Evolutionary conservation across 2,329 filamentous ascomycete species (phyloP).

Genomic region (Neonectria neomacrospora): DNA sequence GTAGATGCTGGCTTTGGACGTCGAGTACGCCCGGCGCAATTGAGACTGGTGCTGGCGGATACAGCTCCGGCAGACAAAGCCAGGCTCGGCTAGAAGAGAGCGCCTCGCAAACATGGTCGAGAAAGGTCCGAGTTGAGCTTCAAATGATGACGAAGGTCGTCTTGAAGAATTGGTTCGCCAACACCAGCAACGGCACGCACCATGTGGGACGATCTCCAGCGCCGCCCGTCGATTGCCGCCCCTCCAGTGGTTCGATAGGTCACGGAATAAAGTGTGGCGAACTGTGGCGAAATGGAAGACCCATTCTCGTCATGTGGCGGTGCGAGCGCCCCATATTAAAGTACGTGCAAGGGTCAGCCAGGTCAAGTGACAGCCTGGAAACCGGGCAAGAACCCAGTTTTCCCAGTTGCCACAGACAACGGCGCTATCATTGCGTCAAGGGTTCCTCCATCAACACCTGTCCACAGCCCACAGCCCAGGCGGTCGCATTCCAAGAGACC

Average conservation of each 20-base stretch:
- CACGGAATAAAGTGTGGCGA: slow-evolving; percentile 21
- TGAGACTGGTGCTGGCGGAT: slow-evolving; percentile 52
- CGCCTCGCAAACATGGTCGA: slow-evolving; percentile 45
- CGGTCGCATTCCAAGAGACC: slow-evolving; percentile 32
- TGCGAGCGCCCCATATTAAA: not conserved
- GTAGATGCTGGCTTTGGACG: slow-evolving; percentile 76
- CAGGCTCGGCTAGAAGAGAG: slow-evolving; percentile 41
- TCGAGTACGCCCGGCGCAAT: slow-evolving; percentile 56
- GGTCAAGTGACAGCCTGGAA: slow-evolving; percentile 41
- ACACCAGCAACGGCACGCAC: slow-evolving; percentile 14
- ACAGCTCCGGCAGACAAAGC: slow-evolving; percentile 61
- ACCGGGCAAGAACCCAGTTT: slow-evolving; percentile 30
- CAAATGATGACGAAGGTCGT: slow-evolving; percentile 9
- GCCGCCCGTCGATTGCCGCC: slow-evolving; percentile 26
- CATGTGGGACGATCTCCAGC: slow-evolving; percentile 33
- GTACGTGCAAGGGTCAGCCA: not conserved
- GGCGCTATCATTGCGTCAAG: slow-evolving; percentile 50
- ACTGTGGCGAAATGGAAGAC: slow-evolving; percentile 12
- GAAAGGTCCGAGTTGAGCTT: slow-evolving; percentile 12
- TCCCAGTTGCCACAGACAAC: slow-evolving; percentile 55
- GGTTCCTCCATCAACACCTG: slow-evolving; percentile 43
- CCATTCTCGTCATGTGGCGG: slow-evolving; percentile 25
- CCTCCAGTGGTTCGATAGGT: slow-evolving; percentile 41
- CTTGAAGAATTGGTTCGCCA: slow-evolving; percentile 23
- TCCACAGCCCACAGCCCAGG: slow-evolving; percentile 26